Conservation (phyloP, 2,329 filamentous ascomycete genomes). For the Penicillium sp. region DNA sequence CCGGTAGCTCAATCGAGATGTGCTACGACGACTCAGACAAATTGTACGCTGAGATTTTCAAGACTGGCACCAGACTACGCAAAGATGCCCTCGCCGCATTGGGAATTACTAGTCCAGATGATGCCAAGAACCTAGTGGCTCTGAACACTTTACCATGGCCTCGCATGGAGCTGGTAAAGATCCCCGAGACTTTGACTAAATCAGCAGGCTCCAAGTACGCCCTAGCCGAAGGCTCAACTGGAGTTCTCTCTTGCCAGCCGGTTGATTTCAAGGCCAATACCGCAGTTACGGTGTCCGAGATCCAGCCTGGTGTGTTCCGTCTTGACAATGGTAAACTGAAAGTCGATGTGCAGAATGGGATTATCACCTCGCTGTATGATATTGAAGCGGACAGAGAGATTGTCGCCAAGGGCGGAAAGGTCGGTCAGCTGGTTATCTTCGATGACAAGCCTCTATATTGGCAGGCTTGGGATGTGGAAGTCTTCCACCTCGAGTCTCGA, state of each 20-base stretch:
- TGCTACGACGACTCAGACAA: slow-evolving; percentile 94
- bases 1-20: slow-evolving; percentile 95
- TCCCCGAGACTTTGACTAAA: slow-evolving; percentile 46
- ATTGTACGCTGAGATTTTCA: slow-evolving; percentile 80
- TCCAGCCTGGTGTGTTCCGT: slow-evolving; percentile 64
- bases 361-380: slow-evolving; percentile 83
- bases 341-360: slow-evolving; percentile 70
- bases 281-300: slow-evolving; percentile 51
- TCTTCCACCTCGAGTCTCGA: slow-evolving; percentile 86
- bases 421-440: slow-evolving; percentile 89
- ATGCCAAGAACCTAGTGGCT: slow-evolving; percentile 53
- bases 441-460: slow-evolving; percentile 97
- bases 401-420: slow-evolving; percentile 69
- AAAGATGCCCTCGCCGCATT: slow-evolving; percentile 67
- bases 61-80: slow-evolving; percentile 69
- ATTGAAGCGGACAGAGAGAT: slow-evolving; percentile 70
- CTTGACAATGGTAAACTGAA: slow-evolving; percentile 75
- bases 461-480: slow-evolving; percentile 98
- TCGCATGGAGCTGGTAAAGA: slow-evolving; percentile 69
- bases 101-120: slow-evolving; percentile 52
- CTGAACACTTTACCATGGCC: slow-evolving; percentile 88
- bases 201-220: slow-evolving; percentile 36
- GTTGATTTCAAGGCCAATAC: slow-evolving; percentile 23
- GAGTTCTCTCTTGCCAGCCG: slow-evolving; percentile 39
- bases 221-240: slow-evolving; percentile 48